A percentile compares a stretch with the other conserved stretches of the same genome.
Evolutionary conservation across 2,329 filamentous ascomycete genomes (phyloP).

Genomic region (Talaromyces verruculosus): DNA sequence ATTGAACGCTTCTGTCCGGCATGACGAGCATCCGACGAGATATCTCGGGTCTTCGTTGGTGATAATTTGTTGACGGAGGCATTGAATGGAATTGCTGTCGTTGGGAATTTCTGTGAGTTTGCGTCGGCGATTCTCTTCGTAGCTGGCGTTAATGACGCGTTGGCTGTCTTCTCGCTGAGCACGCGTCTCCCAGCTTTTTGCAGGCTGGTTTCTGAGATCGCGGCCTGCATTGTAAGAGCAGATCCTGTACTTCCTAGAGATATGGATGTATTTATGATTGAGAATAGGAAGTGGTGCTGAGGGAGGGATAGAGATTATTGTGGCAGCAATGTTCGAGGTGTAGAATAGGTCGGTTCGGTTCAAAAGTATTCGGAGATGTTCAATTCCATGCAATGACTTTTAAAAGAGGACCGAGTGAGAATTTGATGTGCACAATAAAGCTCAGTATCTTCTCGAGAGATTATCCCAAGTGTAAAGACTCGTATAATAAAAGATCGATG

Average conservation of each 20-base stretch:
- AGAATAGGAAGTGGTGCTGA: neutral
- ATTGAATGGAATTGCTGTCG: slow-evolving; percentile 31
- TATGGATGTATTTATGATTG: neutral
- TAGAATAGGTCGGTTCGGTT: neutral
- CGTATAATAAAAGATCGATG: slow-evolving; percentile 1
- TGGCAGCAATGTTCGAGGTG: neutral
- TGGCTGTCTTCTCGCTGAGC: slow-evolving; percentile 43
- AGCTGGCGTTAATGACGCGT: slow-evolving; percentile 42
- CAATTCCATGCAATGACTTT: neutral
- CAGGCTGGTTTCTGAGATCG: slow-evolving; percentile 32
- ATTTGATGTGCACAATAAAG: neutral
- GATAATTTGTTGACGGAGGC: slow-evolving; percentile 24
- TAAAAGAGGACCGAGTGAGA: neutral
- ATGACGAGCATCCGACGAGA: slow-evolving; percentile 33
- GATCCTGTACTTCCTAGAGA: neutral
- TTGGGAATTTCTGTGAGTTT: slow-evolving; percentile 27
- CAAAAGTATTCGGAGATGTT: neutral
- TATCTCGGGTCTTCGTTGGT: slow-evolving; percentile 32
- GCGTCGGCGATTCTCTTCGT: slow-evolving; percentile 24
- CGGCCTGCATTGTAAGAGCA: slow-evolving; percentile 27
- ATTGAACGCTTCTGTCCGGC: slow-evolving; percentile 44
- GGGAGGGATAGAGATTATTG: neutral
- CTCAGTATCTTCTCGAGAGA: neutral
- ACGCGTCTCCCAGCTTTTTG: slow-evolving; percentile 41
- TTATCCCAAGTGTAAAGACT: neutral